Conservation (phyloP, 176 grass and related monocot genomes). For the Cocos nucifera region DNA sequence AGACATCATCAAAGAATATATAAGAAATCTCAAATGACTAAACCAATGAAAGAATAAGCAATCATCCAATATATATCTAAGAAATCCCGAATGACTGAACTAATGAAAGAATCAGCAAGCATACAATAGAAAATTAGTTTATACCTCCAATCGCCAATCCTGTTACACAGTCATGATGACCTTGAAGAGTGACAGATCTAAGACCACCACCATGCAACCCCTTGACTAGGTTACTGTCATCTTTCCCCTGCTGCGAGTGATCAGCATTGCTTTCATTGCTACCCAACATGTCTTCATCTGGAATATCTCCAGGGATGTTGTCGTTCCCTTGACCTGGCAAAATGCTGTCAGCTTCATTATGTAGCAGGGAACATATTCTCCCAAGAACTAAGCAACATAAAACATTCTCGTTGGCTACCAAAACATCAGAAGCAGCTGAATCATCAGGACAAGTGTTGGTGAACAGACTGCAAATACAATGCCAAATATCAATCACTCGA, state of each 20-base stretch:
- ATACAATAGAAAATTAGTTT: slow-evolving; percentile 1
- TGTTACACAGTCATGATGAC: slow-evolving; percentile 77
- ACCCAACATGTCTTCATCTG: slow-evolving; percentile 14
- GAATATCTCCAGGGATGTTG: slow-evolving; percentile 9
- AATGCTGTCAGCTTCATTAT: slow-evolving; percentile 14
- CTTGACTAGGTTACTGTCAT: slow-evolving; percentile 19
- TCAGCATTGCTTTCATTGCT: slow-evolving; percentile 16
- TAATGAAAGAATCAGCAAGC: too few species aligned
- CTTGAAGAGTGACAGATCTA: slow-evolving; percentile 40
- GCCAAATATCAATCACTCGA: slow-evolving; percentile 47
- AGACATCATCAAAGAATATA: too few species aligned
- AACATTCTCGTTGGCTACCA: slow-evolving; percentile 28
- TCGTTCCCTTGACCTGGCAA: slow-evolving; percentile 19
- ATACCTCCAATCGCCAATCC: slow-evolving; percentile 80
- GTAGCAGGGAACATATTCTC: slow-evolving; percentile 31
- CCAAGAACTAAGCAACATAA: slow-evolving; percentile 39
- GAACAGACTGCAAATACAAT: slow-evolving; percentile 27
- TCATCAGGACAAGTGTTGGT: slow-evolving; percentile 19
- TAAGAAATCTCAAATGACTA: too few species aligned
- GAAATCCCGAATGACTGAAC: too few species aligned
- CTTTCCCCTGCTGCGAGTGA: slow-evolving; percentile 9
- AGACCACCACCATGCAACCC: slow-evolving; percentile 7
- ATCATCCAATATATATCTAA: not conserved
- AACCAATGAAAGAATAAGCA: too few species aligned
- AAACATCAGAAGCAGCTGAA: slow-evolving; percentile 29